Conservation (phyloP, 306 rosid species). For the Trichosanthes truncata region DNA sequence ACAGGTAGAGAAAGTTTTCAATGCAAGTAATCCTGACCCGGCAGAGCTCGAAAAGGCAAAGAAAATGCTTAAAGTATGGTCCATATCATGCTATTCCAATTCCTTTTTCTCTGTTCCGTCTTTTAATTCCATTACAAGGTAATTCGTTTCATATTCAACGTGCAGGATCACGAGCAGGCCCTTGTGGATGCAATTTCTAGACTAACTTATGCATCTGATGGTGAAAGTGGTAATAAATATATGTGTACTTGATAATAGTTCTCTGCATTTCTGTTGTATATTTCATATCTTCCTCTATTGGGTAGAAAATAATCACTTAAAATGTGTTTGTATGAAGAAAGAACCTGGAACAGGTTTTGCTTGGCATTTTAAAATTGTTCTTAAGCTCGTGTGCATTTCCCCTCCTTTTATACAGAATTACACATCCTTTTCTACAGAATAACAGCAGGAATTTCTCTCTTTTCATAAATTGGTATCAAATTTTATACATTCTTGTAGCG, state of each 20-base stretch:
- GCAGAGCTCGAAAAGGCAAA: slow-evolving; percentile 70
- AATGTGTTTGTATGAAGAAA: slow-evolving; percentile 2
- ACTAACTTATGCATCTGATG: slow-evolving; percentile 73
- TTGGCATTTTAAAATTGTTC: neutral
- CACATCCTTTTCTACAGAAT: no score
- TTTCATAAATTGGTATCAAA: neutral
- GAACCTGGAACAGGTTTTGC: neutral
- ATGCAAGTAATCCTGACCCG: slow-evolving; percentile 49
- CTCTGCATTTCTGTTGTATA: slow-evolving; percentile 5
- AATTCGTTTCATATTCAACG: neutral
- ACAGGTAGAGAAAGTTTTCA: slow-evolving; percentile 77
- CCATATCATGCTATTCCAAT: slow-evolving; percentile 6
- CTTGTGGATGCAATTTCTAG: slow-evolving; percentile 73
- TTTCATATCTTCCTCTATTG: neutral
- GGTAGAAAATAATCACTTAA: slow-evolving; percentile 2
- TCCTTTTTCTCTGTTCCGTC: neutral
- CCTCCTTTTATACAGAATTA: neutral
- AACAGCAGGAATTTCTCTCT: neutral
- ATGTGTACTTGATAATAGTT: neutral
- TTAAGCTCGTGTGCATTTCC: neutral
- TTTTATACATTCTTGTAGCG: neutral
- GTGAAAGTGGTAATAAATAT: slow-evolving; percentile 79
- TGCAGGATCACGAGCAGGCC: slow-evolving; percentile 82
- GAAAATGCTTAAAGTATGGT: slow-evolving; percentile 59
- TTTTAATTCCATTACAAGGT: neutral